phyloP scores from a whole-genome alignment of 495 filamentous ascomycete genomes.

The Glonium stellatum region DNA sequence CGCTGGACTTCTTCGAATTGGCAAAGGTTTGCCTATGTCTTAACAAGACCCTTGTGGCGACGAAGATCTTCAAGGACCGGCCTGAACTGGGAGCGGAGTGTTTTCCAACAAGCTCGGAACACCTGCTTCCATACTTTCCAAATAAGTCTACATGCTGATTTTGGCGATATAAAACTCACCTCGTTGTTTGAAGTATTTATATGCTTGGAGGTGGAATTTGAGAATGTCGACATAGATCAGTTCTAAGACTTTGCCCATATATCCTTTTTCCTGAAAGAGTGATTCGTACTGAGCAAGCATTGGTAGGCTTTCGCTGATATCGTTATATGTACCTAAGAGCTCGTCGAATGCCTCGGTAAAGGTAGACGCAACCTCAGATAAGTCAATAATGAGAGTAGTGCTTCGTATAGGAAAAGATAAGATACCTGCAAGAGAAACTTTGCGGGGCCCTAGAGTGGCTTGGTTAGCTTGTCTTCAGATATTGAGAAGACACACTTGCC shows the following conservation, averaged over 20 bases:
- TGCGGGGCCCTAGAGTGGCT: neutral
- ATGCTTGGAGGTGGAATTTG: conserved; percentile 2
- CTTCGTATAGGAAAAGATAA: neutral
- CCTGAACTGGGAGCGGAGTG: conserved; percentile 36
- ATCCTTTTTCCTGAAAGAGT: conserved; percentile 1
- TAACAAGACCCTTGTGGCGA: conserved; percentile 36
- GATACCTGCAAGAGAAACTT: neutral
- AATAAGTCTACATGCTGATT: neutral
- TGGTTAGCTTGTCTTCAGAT: neutral
- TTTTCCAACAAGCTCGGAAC: conserved; percentile 38
- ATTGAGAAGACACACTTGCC: conserved; percentile 12
- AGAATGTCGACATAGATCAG: conserved; percentile 12
- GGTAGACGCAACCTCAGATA: neutral
- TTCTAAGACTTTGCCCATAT: neutral
- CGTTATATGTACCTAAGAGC: conserved; percentile 5
- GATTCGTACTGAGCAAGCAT: conserved; percentile 5
- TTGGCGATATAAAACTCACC: neutral
- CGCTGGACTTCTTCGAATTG: conserved; percentile 6
- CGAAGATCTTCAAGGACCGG: conserved; percentile 35
- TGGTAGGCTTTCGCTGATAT: conserved; percentile 12
- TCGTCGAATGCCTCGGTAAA: conserved; percentile 12
- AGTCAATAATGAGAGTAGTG: neutral
- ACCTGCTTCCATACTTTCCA: conserved; percentile 33
- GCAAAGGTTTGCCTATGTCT: conserved; percentile 25
- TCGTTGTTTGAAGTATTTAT: neutral